Base-by-base conservation (phyloP, 2,329 filamentous ascomycete species). In the Aspergillus hortae region DNA sequence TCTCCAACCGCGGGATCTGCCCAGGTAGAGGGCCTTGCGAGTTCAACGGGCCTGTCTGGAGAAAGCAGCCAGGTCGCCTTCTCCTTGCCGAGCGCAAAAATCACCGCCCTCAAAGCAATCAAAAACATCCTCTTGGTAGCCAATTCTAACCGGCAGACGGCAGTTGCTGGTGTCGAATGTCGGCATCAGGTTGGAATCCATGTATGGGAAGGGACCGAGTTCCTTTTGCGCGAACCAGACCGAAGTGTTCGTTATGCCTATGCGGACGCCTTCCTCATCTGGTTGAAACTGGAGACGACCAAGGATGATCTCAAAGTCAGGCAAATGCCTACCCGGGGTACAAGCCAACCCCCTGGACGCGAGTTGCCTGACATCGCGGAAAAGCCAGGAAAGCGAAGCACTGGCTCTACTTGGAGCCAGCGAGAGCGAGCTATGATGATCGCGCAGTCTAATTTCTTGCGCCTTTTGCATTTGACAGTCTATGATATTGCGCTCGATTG, bases 141-240 rank as follows among this genome's bases (percentile, higher is more conserved):
- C 3, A 95, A 95, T 63, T 80, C 81, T 40, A 81, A 80, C 58
- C 80, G 79, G 19, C 83, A 80, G 59, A 74, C 80, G 54, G 78
- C 75, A 59, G 81, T 80, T 58, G 84, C 79, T 66, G 80, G 77
- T 47, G 82, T 82, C 27, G 81, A 94, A 47, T 83, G 85, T 5
- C 82, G 91, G 56, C 89, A 87, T 67, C 83, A 80, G 38, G 89
- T 95, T 1, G 86, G 89, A 0, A 79, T 95, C 7, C 82, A 88
- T 49, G 88, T 92, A 0, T 99, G 94, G 94, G 92, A 97, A 70
- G 90, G 90, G n/a, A 96, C 92, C 0, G 90, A 96, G 56, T 96
- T 90, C 89, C 82, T 97, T 42, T 75, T 97, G 17, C 85, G 88
- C 35, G 92, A 96, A 63, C 80, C 84, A 1, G 87, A 92, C 62